Conservation (phyloP, 257 asterid species). For the Verbena officinalis region DNA sequence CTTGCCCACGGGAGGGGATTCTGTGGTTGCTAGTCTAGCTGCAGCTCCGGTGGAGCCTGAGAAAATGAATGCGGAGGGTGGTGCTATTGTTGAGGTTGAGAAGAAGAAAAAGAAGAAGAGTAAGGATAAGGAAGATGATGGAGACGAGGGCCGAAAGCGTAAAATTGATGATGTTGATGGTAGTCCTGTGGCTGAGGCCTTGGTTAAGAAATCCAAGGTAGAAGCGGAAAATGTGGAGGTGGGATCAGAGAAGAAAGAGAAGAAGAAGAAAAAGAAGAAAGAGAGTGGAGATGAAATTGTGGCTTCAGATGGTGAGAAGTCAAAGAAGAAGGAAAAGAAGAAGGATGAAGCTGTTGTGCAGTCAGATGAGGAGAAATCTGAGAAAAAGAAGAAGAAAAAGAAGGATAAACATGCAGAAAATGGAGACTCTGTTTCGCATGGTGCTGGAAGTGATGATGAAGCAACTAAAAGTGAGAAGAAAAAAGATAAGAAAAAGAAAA, state of each 20-base stretch:
- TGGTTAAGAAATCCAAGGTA: conserved; percentile 60
- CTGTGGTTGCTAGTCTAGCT: conserved; percentile 70
- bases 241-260: conserved; percentile 38
- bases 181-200: conserved; percentile 49
- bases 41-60: conserved; percentile 45
- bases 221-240: conserved; percentile 36
- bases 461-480: conserved; percentile 61
- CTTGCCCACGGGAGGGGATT: conserved; percentile 77
- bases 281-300: conserved; percentile 37
- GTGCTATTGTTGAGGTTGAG: conserved; percentile 42
- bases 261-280: conserved; percentile 60
- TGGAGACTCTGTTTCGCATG: conserved; percentile 45
- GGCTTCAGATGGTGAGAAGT: conserved; percentile 40
- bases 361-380: conserved; percentile 60
- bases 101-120: conserved; percentile 51
- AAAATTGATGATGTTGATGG: conserved; percentile 52
- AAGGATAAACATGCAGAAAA: conserved; percentile 47
- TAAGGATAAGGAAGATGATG: conserved; percentile 42
- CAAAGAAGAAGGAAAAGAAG: conserved; percentile 41
- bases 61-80: conserved; percentile 42
- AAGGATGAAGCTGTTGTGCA: conserved; percentile 40
- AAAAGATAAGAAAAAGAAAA: conserved; percentile 69
- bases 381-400: conserved; percentile 77
- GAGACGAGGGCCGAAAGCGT: conserved; percentile 58
- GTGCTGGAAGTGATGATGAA: conserved; percentile 39